phyloP scores from a whole-genome alignment of 345 rosid genomes.

The Linum lewisii region DNA sequence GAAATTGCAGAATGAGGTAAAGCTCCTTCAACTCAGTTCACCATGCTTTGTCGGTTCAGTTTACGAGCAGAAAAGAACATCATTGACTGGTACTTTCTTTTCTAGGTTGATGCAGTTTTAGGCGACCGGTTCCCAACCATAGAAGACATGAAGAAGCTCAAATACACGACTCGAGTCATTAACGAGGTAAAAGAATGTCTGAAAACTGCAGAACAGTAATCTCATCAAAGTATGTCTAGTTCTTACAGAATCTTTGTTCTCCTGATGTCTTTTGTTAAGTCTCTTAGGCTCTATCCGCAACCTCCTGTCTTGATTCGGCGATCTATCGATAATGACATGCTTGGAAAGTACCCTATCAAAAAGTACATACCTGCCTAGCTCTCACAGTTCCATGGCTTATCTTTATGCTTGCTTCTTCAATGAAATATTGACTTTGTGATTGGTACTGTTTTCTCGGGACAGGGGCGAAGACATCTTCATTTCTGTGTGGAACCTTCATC shows the following conservation, averaged over 20 bases:
- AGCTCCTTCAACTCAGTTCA: not conserved
- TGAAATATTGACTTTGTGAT: not conserved
- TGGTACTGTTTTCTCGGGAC: conserved; percentile 9
- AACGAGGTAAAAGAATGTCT: conserved; percentile 58
- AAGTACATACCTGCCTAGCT: conserved; percentile 30
- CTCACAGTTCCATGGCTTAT: not conserved
- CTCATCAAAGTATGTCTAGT: conserved; percentile 1
- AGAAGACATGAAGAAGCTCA: conserved; percentile 80
- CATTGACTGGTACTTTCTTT: conserved; percentile 11
- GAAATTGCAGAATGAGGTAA: conserved; percentile 87
- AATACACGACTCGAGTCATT: conserved; percentile 83
- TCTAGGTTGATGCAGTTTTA: conserved; percentile 78
- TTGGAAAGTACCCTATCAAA: conserved; percentile 73
- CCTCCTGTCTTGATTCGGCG: conserved; percentile 96
- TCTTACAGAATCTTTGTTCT: conserved; percentile 6
- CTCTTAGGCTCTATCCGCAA: conserved; percentile 88
- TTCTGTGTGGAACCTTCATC: conserved; percentile 90
- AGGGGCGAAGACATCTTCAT: conserved; percentile 91
- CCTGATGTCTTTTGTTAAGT: conserved; percentile 39
- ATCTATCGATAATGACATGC: conserved; percentile 56
- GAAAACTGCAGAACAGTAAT: not conserved
- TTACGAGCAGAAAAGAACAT: not conserved
- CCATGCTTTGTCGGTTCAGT: not conserved
- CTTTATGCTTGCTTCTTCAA: not conserved
- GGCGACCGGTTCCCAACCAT: conserved; percentile 80